Evolutionary conservation across 768 basidiomycete species (phyloP), one percentile per base, ranked within the genome.

Genomic region (Porpolomopsis calyptriformis): DNA sequence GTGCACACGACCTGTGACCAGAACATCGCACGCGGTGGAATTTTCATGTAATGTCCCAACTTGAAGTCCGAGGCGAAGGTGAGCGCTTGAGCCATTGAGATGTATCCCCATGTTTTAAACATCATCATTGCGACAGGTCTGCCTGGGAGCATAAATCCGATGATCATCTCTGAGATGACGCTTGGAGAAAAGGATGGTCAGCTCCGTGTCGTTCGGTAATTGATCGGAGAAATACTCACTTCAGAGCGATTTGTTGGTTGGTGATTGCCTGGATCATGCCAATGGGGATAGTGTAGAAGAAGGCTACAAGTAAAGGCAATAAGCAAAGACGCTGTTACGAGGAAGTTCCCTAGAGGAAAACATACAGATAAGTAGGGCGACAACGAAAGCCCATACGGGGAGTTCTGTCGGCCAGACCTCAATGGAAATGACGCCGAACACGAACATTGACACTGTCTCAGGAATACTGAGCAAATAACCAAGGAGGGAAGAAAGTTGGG

Each of bases 111-210:
- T 0, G 82, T 83, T 74, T 85, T 88, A 72, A 85, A 86, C 69
- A 88, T 68, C 85, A 88, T 86, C 72, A 78, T 85, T 0, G 87
- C 86, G 45, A 88, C 59, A 6, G 86, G 84, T 14, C 73, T 74
- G 1, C 88, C 86, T n/a, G 86, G 87, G 34, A 85, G 70, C 19
- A 73, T 76, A 53, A 85, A 88, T 45, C 87, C 87, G 18, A 87
- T 77, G 49, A 90, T 78, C 33, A 88, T 65, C 61, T 90, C 86
- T 3, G 85, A 79, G 55, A 89, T 77, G 20, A 89, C 85, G 55
- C 73, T 77, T 45, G n/a, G 22, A 19, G 4, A 31, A n/a, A 12
- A 18, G 10, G 43, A 8, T 7, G 3, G 16, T 31, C 16, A n/a
- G 20, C 8, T 65, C 12, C 68, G 69, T 49, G 85, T 70, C 20